Conservation (phyloP, 768 basidiomycete species). For the Russula brevipes region DNA sequence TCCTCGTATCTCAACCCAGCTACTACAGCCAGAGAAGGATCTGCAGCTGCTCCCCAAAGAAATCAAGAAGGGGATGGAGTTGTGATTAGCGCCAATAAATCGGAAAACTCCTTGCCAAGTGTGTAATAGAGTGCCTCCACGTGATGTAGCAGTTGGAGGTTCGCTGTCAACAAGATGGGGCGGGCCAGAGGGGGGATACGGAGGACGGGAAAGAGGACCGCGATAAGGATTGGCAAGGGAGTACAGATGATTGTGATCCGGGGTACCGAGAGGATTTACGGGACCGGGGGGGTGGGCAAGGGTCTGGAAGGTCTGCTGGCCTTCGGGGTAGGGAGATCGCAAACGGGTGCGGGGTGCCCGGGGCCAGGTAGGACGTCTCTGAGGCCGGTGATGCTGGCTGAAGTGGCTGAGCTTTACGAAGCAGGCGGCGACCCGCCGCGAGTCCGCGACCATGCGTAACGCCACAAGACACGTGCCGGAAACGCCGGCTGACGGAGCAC, state of each 20-base stretch:
- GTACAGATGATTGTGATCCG: slow-evolving; percentile 17
- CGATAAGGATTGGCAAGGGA: slow-evolving; percentile 23
- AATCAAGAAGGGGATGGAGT: slow-evolving; percentile 58
- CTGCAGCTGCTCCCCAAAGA: slow-evolving; percentile 44
- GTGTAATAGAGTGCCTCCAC: slow-evolving; percentile 71
- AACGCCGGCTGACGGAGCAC: no score
- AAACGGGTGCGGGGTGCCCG: background rate
- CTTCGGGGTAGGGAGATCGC: slow-evolving; percentile 4
- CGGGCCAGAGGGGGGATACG: slow-evolving; percentile 24
- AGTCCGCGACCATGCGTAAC: no score
- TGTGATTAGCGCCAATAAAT: slow-evolving; percentile 73
- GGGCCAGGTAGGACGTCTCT: no score
- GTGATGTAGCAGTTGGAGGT: slow-evolving; percentile 46
- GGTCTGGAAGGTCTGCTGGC: slow-evolving; percentile 20
- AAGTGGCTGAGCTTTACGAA: no score
- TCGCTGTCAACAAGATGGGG: slow-evolving; percentile 34
- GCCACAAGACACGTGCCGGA: no score
- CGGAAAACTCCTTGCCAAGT: slow-evolving; percentile 92
- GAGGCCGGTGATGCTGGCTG: no score
- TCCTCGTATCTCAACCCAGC: slow-evolving; percentile 71
- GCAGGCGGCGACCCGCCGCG: no score
- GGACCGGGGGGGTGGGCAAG: slow-evolving; percentile 22
- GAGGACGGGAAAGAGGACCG: slow-evolving; percentile 37
- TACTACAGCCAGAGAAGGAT: slow-evolving; percentile 37
- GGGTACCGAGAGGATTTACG: background rate